phyloP scores from a whole-genome alignment of 306 rosid genomes.

The Arachis hypogaea region DNA sequence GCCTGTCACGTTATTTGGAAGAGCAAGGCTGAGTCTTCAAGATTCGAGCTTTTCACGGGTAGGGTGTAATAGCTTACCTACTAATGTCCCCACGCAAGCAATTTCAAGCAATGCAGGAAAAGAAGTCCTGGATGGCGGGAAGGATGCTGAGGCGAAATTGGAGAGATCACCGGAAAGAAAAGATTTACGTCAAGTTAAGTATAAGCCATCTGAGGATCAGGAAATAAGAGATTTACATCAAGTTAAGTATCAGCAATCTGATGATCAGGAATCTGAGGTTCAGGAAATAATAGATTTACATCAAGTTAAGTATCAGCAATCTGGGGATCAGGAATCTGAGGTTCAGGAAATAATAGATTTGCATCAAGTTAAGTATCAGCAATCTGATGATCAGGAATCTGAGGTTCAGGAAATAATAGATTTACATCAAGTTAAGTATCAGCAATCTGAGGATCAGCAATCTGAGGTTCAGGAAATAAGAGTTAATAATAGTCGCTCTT shows the following conservation, averaged over 20 bases:
- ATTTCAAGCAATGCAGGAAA: constrained; percentile 34
- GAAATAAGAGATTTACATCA: not conserved
- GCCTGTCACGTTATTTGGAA: constrained; percentile 74
- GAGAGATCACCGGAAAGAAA: constrained; percentile 36
- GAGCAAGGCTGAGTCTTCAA: constrained; percentile 63
- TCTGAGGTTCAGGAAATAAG: constrained; percentile 15
- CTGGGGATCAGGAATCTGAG: constrained; percentile 9
- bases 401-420: constrained; percentile 35
- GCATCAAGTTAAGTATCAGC: constrained; percentile 29
- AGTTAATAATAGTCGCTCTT: constrained; percentile 38
- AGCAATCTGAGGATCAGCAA: constrained; percentile 30
- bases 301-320: not conserved
- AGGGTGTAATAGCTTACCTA: constrained; percentile 34
- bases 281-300: not conserved
- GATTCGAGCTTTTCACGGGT: constrained; percentile 47
- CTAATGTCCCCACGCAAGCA: constrained; percentile 39
- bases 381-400: constrained; percentile 2
- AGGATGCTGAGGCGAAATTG: constrained; percentile 41
- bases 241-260: no score
- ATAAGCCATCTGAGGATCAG: constrained; percentile 42
- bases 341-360: constrained; percentile 40
- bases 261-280: no score
- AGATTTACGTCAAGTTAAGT: constrained; percentile 27
- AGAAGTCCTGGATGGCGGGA: constrained; percentile 35
- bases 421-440: no score